phyloP scores from a whole-genome alignment of 306 rosid species.

The Clitoria ternatea region DNA sequence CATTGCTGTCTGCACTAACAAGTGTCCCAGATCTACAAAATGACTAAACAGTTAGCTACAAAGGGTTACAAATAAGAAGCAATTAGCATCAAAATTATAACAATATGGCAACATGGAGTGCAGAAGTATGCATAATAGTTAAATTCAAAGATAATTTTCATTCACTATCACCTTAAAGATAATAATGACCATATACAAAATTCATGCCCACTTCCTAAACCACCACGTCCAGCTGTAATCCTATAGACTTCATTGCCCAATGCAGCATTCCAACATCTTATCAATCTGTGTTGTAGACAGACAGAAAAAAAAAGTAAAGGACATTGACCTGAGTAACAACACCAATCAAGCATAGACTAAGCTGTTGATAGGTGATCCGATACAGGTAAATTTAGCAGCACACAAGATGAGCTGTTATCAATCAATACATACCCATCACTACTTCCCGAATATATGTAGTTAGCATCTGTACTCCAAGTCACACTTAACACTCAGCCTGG shows the following conservation, averaged over 20 bases:
- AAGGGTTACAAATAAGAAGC: conserved; percentile 11
- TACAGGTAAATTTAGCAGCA: no score
- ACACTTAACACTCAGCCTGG: conserved; percentile 81
- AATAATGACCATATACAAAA: conserved; percentile 89
- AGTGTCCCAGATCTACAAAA: conserved; percentile 82
- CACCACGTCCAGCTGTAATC: conserved; percentile 89
- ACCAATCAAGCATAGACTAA: not conserved
- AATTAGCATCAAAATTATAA: conserved; percentile 8
- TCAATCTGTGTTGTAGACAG: conserved; percentile 41
- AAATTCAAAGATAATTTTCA: not conserved
- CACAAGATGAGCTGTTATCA: not conserved
- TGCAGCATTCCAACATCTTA: conserved; percentile 79
- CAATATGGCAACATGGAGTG: not conserved
- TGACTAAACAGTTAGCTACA: conserved; percentile 21
- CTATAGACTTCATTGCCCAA: conserved; percentile 66
- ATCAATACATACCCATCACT: conserved; percentile 77
- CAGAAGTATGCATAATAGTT: not conserved
- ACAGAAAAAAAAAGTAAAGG: not conserved
- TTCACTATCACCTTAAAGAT: conserved; percentile 56
- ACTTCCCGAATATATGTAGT: conserved; percentile 75
- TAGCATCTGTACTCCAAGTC: conserved; percentile 80
- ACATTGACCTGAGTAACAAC: not conserved
- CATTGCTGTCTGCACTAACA: conserved; percentile 96
- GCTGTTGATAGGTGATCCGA: no score
- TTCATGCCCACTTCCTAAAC: conserved; percentile 63